A percentile compares a stretch with the other conserved stretches of the same genome.
Conservation (phyloP, 495 filamentous ascomycete species). For the Bathelium albidoporum region DNA sequence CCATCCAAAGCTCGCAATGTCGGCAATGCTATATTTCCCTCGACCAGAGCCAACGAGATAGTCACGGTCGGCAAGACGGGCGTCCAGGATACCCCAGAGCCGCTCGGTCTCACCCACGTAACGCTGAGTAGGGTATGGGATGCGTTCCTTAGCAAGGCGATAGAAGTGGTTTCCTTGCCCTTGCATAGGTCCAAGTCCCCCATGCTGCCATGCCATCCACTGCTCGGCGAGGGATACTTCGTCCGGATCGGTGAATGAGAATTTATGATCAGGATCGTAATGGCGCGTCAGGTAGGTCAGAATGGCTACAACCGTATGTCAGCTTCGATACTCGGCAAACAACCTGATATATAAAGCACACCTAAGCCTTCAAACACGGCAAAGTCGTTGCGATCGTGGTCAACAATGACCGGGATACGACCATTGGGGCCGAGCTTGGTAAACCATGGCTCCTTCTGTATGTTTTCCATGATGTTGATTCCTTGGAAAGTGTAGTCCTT, state of each 20-base stretch:
- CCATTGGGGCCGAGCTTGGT: constrained; percentile 30
- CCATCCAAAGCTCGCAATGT: constrained; percentile 30
- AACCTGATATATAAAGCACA: constrained; percentile 1
- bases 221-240: constrained; percentile 28
- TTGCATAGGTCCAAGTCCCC: constrained; percentile 32
- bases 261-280: constrained; percentile 32
- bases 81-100: constrained; percentile 29
- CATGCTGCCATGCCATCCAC: constrained; percentile 34
- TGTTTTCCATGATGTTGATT: constrained; percentile 28
- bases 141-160: constrained; percentile 26
- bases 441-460: constrained; percentile 33
- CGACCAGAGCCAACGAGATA: constrained; percentile 25
- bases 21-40: constrained; percentile 30
- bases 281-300: constrained; percentile 27
- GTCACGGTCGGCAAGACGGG: constrained; percentile 22
- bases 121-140: constrained; percentile 28
- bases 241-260: constrained; percentile 27
- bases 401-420: constrained; percentile 30
- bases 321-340: too few relatives aligned
- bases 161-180: constrained; percentile 32
- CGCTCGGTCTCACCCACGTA: constrained; percentile 32
- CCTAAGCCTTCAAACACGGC: constrained; percentile 24
- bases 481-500: constrained; percentile 28
- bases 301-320: constrained; percentile 22
- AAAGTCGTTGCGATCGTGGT: constrained; percentile 29